These are phyloP conservation scores for Coemansia sp. DNA, from an alignment of 192 early-diverging fungal species.

Conservation along the genomic window DNA sequence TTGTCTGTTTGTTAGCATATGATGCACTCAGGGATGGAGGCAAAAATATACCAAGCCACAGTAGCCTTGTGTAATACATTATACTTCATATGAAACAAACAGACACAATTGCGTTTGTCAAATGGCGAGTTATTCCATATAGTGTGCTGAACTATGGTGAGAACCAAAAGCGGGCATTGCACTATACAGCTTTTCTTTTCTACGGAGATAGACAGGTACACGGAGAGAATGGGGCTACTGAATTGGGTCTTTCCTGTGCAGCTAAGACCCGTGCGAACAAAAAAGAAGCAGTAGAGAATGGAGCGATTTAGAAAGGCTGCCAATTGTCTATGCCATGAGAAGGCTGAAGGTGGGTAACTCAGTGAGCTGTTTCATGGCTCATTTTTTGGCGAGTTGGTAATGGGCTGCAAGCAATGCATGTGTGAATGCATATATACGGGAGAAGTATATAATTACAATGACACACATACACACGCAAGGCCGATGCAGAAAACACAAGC, in stretches of 20 bases:
- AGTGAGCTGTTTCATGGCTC: too few species aligned
- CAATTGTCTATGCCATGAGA: too few species aligned
- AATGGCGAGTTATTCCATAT: background rate
- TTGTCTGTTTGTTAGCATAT: constrained; percentile 6
- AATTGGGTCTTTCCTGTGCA: background rate
- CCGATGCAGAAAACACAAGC: too few species aligned
- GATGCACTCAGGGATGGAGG: constrained; percentile 8
- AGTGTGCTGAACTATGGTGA: constrained; percentile 1
- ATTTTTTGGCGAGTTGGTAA: too few species aligned
- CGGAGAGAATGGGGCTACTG: background rate
- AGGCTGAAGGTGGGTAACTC: too few species aligned
- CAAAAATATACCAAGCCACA: constrained; percentile 14
- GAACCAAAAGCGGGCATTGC: background rate
- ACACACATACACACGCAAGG: too few species aligned
- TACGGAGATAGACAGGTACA: background rate
- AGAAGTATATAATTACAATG: too few species aligned
- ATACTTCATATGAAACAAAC: background rate
- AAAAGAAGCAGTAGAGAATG: background rate
- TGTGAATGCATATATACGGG: too few species aligned
- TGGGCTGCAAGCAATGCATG: too few species aligned
- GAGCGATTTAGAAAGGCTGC: background rate
- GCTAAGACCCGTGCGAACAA: background rate
- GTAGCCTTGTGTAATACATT: background rate
- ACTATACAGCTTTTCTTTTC: background rate
- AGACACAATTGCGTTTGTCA: background rate